These are phyloP conservation scores for Penicillium palitans DNA, from an alignment of 2,329 filamentous ascomycete species.

Conservation along the genomic window DNA sequence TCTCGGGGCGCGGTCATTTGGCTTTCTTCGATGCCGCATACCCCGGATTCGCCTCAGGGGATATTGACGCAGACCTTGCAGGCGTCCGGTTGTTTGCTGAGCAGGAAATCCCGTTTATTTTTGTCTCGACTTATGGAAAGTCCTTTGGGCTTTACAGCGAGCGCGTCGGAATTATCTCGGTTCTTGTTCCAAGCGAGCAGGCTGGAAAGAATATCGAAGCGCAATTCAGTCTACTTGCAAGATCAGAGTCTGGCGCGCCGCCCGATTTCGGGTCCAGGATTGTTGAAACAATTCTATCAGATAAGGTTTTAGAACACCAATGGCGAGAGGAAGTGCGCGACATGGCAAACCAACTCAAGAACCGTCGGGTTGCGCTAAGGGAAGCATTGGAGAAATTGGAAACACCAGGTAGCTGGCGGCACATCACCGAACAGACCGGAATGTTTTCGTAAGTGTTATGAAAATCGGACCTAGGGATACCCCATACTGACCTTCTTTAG, in stretches of 20 bases:
- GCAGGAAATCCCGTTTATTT: slow-evolving; percentile 12
- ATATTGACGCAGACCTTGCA: slow-evolving; percentile 14
- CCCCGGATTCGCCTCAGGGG: slow-evolving; percentile 17
- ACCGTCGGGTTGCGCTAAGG: slow-evolving; percentile 6
- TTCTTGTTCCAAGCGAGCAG: slow-evolving; percentile 13
- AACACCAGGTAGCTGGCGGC: slow-evolving; percentile 17
- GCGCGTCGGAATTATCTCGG: slow-evolving; percentile 14
- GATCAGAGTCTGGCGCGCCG: slow-evolving; percentile 13
- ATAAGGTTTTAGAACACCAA: slow-evolving; percentile 8
- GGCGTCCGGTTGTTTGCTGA: slow-evolving; percentile 15
- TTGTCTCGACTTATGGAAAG: slow-evolving; percentile 18
- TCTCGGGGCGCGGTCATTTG: slow-evolving; percentile 12
- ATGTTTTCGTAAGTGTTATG: slow-evolving; percentile 19
- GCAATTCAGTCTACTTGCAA: slow-evolving; percentile 10
- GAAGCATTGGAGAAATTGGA: slow-evolving; percentile 11
- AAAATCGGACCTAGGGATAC: background rate
- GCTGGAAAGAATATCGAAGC: slow-evolving; percentile 7
- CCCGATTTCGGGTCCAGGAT: slow-evolving; percentile 18
- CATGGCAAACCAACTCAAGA: slow-evolving; percentile 13
- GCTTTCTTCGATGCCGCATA: slow-evolving; percentile 21
- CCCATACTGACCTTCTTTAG: slow-evolving; percentile 10
- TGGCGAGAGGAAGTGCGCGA: slow-evolving; percentile 15
- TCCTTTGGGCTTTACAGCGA: slow-evolving; percentile 20
- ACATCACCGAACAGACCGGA: slow-evolving; percentile 18
- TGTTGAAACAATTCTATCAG: slow-evolving; percentile 11